Evolutionary conservation across 225 moss, liverwort and hornwort species (phyloP).

Genomic region (Physcomitrellopsis africana): DNA sequence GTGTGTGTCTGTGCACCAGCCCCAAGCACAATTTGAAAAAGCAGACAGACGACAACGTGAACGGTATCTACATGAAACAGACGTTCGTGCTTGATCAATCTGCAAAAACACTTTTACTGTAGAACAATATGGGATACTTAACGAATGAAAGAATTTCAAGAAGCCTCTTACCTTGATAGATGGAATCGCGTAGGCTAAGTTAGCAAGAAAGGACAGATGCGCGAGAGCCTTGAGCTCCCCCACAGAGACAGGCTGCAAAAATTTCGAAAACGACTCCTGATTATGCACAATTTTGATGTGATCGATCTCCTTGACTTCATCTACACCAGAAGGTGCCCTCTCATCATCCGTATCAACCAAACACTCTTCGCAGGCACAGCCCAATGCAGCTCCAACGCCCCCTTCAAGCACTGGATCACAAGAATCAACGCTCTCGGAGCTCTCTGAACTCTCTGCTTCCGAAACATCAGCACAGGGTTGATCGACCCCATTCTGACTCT

Average conservation of each 20-base stretch:
- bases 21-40: background rate
- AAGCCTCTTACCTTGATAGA: slow-evolving; percentile 40
- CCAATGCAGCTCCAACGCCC: background rate
- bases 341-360: slow-evolving; percentile 20
- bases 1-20: background rate
- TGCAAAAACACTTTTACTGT: background rate
- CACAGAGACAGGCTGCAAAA: slow-evolving; percentile 42
- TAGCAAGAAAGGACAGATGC: slow-evolving; percentile 43
- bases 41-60: background rate
- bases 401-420: slow-evolving; percentile 17
- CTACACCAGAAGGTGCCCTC: background rate
- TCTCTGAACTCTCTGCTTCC: slow-evolving; percentile 22
- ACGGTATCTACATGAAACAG: background rate
- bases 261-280: slow-evolving; percentile 48
- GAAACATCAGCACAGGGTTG: slow-evolving; percentile 16
- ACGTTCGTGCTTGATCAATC: background rate
- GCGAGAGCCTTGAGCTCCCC: slow-evolving; percentile 48
- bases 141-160: background rate
- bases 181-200: slow-evolving; percentile 45
- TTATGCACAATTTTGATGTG: slow-evolving; percentile 41
- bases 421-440: slow-evolving; percentile 4
- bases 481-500: slow-evolving; percentile 16
- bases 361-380: slow-evolving; percentile 50
- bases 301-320: slow-evolving; percentile 36
- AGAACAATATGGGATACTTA: background rate